Evolutionary conservation across 441 rosid species (phyloP), one percentile per base, ranked within the genome.

Genomic region (Geranium incanum): DNA sequence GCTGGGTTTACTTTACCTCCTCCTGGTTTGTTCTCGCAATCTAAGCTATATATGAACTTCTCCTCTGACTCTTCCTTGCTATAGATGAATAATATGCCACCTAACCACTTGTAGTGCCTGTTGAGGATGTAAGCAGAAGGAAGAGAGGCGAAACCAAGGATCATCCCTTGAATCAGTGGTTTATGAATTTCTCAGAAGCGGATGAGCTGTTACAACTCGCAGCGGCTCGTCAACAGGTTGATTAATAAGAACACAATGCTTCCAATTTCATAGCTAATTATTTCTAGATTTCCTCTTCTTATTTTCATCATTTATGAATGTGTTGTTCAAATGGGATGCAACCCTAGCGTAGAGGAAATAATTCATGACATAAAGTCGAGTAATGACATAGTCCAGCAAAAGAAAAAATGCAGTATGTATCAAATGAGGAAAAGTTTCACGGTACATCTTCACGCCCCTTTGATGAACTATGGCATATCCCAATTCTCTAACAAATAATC

Each of bases 151-250:
- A 82, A 71, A 83, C 83, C 3, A 82, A 83, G 75, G 87, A 86
- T 69, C 84, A 83, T 79, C 77, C 81, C 36, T 59, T 84, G 66
- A 78, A 69, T 74, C 86, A 81, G 72, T 82, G 80, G 79, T 81
- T 81, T 74, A 78, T 78, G 81, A 85, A 82, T 72, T 85, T 86
- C 83, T 83, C 84, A 57, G 88, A 86, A 80, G 88, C 87, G 12
- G 87, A 86, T 77, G 88, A 85, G 80, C 79, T 81, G 75, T 67
- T 83, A 66, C 88, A 85, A 78, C 84, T 81, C n/a, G 83, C 87
- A 0, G 89, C 85, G 70, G 89, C 88, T 69, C 86, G 84, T 74
- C 85, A 87, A 71, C 86, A 85, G 84, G 89, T 82, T 62, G 71
- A 81, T 82, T 62, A 73, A 81, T 21, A 69, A 63, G 5, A 37